Evolutionary conservation across 1,284 basidiomycete genomes (phyloP).

Genomic region (Melampsora larici-populina): DNA sequence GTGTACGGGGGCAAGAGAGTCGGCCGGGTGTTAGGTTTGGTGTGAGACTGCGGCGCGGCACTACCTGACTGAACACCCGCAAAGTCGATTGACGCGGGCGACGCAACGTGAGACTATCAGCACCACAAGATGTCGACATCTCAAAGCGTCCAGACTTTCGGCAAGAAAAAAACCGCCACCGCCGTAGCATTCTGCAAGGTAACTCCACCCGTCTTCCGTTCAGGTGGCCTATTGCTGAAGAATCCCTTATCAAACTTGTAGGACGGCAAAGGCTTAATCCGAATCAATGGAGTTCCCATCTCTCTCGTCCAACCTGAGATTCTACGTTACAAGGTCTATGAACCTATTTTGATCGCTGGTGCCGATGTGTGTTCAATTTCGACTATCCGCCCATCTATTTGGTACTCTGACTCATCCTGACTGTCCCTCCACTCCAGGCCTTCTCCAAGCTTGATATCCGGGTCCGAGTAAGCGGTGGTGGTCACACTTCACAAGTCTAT

Average conservation of each 20-base stretch:
- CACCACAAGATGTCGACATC: constrained; percentile 38
- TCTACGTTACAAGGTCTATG: constrained; percentile 97
- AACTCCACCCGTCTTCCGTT: background rate
- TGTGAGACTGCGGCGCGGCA: constrained; percentile 23
- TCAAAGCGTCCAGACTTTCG: constrained; percentile 54
- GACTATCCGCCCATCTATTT: background rate
- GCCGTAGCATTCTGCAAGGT: constrained; percentile 41
- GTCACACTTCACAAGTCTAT: constrained; percentile 98
- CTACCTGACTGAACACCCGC: background rate
- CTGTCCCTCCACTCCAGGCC: constrained; percentile 61
- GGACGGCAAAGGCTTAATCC: constrained; percentile 95
- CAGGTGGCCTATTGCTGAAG: background rate
- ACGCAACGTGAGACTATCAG: background rate
- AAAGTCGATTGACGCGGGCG: background rate
- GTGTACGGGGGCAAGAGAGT: no score
- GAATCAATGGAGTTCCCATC: constrained; percentile 95
- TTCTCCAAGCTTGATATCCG: constrained; percentile 85
- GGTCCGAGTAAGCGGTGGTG: constrained; percentile 97
- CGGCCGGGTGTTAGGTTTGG: background rate
- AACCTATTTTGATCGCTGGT: constrained; percentile 57
- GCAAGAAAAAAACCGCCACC: constrained; percentile 55
- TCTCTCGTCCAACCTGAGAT: constrained; percentile 83
- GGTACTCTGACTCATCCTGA: background rate
- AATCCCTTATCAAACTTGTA: constrained; percentile 41
- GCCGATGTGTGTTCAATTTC: constrained; percentile 40